Evolutionary conservation across 768 basidiomycete species (phyloP), one percentile per base, ranked within the genome.

Genomic region (Boletus huronensis): DNA sequence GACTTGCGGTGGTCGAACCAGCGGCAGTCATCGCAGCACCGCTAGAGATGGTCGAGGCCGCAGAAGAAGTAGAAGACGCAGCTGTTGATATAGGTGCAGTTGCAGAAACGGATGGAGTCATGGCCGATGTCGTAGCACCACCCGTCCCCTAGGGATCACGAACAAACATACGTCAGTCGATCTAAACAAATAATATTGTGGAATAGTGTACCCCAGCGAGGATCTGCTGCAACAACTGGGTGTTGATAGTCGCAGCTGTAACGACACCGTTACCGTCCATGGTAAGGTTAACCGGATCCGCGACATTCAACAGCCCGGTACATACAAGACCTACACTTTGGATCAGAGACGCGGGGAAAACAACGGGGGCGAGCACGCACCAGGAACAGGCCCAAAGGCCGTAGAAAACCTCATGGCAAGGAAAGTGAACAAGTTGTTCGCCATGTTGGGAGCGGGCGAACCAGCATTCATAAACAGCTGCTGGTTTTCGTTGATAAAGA

Each of bases 401-500:
- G 40, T 32, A 2, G 67, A 66, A 40, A 66, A 69, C 43, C 66
- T 63, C 66, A 66, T 64, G 14, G 67, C 61, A n/a, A 67, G 58
- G 54, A 67, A 67, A 13, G 67, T 67, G 44, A 69, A 67, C 43
- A 67, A 34, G 29, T 61, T 67, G 11, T 54, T 67, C 8, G 64
- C 66, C 53, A 13, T 11, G 26, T 38, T 6, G 5, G 67, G 9
- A 21, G 66, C 67, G 11, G 66, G 66, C 6, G 67, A 69, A 25
- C 39, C 43, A 14, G 43, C 29, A 38, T 57, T 54, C n/a, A 56
- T 31, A 35, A 67, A 67, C 11, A 56, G 2, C 6, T 56, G 48
- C 38, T 69, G 55, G 34, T 69, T 69, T 8, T 48, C 5, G 29
- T 57, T 64, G 31, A 66, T 62, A 25, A 67, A 69, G 19, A 67